These are phyloP conservation scores for Magnolia changhungtana DNA, from an alignment of 164 flowering plant species.

Conservation along the genomic window DNA sequence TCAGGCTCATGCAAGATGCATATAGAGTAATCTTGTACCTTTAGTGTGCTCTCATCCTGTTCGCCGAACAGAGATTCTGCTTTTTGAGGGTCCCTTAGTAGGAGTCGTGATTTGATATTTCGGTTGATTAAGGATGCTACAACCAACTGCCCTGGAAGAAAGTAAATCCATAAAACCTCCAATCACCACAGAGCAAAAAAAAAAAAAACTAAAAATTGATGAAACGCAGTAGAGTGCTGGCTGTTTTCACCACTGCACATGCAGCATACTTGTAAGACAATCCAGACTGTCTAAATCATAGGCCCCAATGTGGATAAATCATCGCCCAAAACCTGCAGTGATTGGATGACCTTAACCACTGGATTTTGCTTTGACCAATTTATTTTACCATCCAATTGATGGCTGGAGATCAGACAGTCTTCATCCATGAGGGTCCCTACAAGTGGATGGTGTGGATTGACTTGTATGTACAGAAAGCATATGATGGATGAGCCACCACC, in stretches of 20 bases:
- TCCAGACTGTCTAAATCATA: not conserved
- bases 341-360: not conserved
- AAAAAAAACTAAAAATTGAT: not conserved
- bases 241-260: not conserved
- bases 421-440: not conserved
- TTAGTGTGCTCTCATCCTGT: conserved; percentile 64
- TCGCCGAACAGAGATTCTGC: conserved; percentile 67
- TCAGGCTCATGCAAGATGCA: not conserved
- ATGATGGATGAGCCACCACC: not conserved
- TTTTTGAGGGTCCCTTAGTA: conserved; percentile 74
- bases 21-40: conserved; percentile 37
- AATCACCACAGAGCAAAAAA: not conserved
- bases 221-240: not conserved
- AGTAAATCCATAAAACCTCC: not conserved
- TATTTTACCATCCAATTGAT: not conserved
- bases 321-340: not conserved
- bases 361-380: not conserved
- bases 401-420: not conserved
- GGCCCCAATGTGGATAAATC: not conserved
- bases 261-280: no score
- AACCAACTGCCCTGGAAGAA: conserved; percentile 72
- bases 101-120: conserved; percentile 59
- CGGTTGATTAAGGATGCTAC: conserved; percentile 82
- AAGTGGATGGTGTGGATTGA: not conserved
- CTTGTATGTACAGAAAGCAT: not conserved